Conservation (phyloP, 768 basidiomycete species). For the Mycena chlorophos region DNA sequence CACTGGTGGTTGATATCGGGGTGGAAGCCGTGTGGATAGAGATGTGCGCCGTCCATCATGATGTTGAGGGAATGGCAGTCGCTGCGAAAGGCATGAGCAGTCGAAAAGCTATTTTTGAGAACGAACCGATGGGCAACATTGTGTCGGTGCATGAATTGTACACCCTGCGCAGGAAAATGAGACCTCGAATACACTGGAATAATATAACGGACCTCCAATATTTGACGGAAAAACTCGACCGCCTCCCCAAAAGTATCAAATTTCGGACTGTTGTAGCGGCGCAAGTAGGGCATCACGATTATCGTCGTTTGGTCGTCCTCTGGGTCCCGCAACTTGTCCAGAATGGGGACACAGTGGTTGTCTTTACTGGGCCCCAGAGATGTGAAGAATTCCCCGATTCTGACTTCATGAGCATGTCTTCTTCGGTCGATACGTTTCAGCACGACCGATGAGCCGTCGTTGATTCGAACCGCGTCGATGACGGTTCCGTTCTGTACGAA, state of each 20-base stretch:
- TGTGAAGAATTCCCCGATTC: constrained; percentile 23
- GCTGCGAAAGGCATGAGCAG: constrained; percentile 6
- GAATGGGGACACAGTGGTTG: constrained; percentile 34
- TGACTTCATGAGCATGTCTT: constrained; percentile 22
- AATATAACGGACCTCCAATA: constrained; percentile 28
- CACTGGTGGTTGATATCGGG: neutral
- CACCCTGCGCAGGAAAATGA: constrained; percentile 22
- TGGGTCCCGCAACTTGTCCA: constrained; percentile 25
- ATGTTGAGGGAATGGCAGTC: constrained; percentile 25
- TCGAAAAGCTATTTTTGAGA: neutral
- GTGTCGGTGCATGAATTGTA: constrained; percentile 34
- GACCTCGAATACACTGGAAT: neutral
- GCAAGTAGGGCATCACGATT: constrained; percentile 32
- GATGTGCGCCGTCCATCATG: constrained; percentile 23
- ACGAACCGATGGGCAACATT: constrained; percentile 19
- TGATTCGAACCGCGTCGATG: constrained; percentile 24
- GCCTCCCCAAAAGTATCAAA: constrained; percentile 34
- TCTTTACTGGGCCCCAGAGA: constrained; percentile 19
- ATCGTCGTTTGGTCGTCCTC: constrained; percentile 15
- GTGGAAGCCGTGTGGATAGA: constrained; percentile 23
- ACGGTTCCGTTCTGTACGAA: constrained; percentile 9
- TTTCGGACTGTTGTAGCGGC: constrained; percentile 17
- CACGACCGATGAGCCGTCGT: constrained; percentile 21
- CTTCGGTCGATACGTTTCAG: constrained; percentile 22
- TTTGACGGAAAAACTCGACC: constrained; percentile 29